Evolutionary conservation across 2,329 filamentous ascomycete species (phyloP).

Genomic region (Calonectria leucothoes): DNA sequence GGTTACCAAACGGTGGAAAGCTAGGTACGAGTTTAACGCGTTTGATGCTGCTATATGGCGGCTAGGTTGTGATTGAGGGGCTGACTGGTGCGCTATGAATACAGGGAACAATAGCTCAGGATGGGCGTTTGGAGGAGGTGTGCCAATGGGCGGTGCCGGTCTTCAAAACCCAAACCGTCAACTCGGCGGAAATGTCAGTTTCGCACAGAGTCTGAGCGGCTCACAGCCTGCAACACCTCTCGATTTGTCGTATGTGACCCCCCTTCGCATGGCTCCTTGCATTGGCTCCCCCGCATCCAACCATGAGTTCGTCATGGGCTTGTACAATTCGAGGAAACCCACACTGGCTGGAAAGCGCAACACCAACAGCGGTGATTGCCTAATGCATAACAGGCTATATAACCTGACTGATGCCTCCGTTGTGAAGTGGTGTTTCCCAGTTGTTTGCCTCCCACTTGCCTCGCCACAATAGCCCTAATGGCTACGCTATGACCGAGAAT

Average conservation of each 20-base stretch:
- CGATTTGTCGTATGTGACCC: conserved; percentile 71
- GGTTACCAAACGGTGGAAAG: conserved; percentile 75
- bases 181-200: conserved; percentile 71
- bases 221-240: conserved; percentile 72
- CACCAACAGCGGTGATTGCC: conserved; percentile 7
- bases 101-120: conserved; percentile 64
- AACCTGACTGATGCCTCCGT: conserved; percentile 44
- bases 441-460: conserved; percentile 2
- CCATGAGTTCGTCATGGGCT: background rate
- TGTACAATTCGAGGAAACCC: conserved; percentile 24
- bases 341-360: conserved; percentile 25
- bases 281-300: background rate
- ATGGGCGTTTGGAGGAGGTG: conserved; percentile 72
- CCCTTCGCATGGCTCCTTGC: background rate
- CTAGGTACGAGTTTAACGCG: conserved; percentile 59
- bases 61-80: conserved; percentile 20
- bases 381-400: conserved; percentile 2
- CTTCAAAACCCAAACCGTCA: conserved; percentile 66
- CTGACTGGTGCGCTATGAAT: conserved; percentile 38
- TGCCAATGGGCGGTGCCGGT: conserved; percentile 69
- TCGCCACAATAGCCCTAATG: background rate
- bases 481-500: background rate
- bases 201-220: conserved; percentile 73
- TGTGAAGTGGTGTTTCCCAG: conserved; percentile 44
- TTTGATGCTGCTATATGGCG: conserved; percentile 10